Conservation (phyloP, 176 grass and related monocot genomes). For the Puya raimondii region DNA sequence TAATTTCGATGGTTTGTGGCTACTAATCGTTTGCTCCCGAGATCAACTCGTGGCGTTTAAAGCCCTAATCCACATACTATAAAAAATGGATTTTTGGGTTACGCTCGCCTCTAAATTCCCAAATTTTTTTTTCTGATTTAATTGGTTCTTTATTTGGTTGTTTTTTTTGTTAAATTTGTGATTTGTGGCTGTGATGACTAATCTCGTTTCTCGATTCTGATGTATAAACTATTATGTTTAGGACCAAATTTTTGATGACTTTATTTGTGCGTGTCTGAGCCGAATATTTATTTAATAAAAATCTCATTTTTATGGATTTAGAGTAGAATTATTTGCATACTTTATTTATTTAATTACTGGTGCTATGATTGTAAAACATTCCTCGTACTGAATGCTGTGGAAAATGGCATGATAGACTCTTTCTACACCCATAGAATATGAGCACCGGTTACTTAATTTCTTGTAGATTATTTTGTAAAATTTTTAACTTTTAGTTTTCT, state of each 20-base stretch:
- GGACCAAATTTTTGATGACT: too few species aligned
- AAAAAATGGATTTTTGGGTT: conserved; percentile 16
- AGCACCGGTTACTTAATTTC: conserved; percentile 12
- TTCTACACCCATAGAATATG: conserved; percentile 37
- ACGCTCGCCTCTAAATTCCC: conserved; percentile 26
- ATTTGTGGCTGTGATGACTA: neutral
- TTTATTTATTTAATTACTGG: neutral
- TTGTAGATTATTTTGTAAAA: neutral
- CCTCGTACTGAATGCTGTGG: conserved; percentile 21
- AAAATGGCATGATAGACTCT: conserved; percentile 25
- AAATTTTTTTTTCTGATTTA: neutral
- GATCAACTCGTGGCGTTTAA: conserved; percentile 23
- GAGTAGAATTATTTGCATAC: too few species aligned
- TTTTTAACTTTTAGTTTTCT: too few species aligned
- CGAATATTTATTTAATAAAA: too few species aligned
- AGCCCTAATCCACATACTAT: conserved; percentile 12
- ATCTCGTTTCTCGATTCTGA: too few species aligned
- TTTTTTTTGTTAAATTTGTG: neutral
- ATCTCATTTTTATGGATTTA: too few species aligned
- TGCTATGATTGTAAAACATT: conserved; percentile 37
- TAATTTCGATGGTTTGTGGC: too few species aligned
- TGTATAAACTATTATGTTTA: too few species aligned
- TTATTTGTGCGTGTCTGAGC: too few species aligned
- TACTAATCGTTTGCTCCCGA: too few species aligned
- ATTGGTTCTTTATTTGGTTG: neutral